These are phyloP conservation scores for Fusarium brachygibbosum DNA, from an alignment of 2,329 filamentous ascomycete species.

Conservation along the genomic window DNA sequence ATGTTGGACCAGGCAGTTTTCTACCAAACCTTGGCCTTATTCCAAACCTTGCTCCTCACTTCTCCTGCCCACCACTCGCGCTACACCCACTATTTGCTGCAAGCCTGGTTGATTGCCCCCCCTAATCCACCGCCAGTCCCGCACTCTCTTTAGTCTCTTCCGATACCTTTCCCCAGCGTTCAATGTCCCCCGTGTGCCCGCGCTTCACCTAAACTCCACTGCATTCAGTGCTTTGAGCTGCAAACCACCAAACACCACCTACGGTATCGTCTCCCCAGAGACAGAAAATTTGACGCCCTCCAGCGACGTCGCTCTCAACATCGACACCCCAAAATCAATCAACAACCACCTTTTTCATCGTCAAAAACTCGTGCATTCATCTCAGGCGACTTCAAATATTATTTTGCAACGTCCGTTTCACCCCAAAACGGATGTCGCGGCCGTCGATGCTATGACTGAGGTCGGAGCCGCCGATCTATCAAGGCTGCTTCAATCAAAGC, in stretches of 20 bases:
- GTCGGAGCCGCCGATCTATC: constrained; percentile 75
- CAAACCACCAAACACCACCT: constrained; percentile 38
- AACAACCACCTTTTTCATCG: constrained; percentile 54
- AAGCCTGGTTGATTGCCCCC: constrained; percentile 35
- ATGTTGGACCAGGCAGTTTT: constrained; percentile 28
- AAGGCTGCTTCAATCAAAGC: constrained; percentile 75
- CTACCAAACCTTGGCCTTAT: constrained; percentile 36
- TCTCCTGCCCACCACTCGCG: constrained; percentile 28
- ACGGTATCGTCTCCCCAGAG: constrained; percentile 42
- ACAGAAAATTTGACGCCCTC: constrained; percentile 53
- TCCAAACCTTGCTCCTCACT: constrained; percentile 39
- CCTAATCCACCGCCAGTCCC: constrained; percentile 31
- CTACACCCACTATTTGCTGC: constrained; percentile 34
- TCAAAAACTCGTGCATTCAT: constrained; percentile 47
- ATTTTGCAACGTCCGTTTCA: constrained; percentile 67
- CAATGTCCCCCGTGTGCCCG: constrained; percentile 30
- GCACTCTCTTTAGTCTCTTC: constrained; percentile 16
- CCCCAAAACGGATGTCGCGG: constrained; percentile 77
- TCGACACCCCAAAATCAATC: constrained; percentile 51
- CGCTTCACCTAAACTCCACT: constrained; percentile 43
- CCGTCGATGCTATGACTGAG: constrained; percentile 78
- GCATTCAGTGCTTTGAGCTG: constrained; percentile 42
- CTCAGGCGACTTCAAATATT: constrained; percentile 46
- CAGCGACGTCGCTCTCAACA: constrained; percentile 50
- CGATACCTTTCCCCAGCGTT: constrained; percentile 32